Evolutionary conservation across 2,329 filamentous ascomycete species (phyloP).

Genomic region (Stachybotrys chartarum): DNA sequence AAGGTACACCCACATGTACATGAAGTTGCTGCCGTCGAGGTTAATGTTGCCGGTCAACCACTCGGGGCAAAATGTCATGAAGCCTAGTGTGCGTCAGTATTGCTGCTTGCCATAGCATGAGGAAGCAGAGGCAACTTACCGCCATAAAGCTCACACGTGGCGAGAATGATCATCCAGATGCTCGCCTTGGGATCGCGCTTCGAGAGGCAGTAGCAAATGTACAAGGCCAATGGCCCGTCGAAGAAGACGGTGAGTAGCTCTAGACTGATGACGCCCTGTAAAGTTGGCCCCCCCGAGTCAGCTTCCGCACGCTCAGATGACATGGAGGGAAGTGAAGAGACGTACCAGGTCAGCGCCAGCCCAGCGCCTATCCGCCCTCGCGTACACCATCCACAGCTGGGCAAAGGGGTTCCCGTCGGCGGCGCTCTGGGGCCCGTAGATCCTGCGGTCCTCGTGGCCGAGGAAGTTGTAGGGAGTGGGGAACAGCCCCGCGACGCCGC

Average conservation of each 20-base stretch:
- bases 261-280: constrained; percentile 51
- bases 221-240: constrained; percentile 51
- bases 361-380: constrained; percentile 57
- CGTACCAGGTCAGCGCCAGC: constrained; percentile 52
- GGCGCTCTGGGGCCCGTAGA: constrained; percentile 52
- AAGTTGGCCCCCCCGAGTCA: background rate
- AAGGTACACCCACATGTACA: constrained; percentile 62
- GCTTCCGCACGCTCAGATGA: background rate
- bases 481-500: constrained; percentile 27
- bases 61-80: constrained; percentile 66
- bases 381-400: constrained; percentile 63
- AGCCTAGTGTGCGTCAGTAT: constrained; percentile 32
- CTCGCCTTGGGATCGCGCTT: constrained; percentile 46
- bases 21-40: constrained; percentile 58
- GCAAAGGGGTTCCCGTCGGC: constrained; percentile 44
- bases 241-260: constrained; percentile 60
- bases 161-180: constrained; percentile 57
- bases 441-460: constrained; percentile 30
- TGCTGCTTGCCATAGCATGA: background rate
- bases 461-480: constrained; percentile 47
- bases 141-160: constrained; percentile 60
- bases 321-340: background rate
- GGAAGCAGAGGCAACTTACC: constrained; percentile 29
- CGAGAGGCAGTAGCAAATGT: constrained; percentile 54
- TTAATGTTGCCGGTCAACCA: constrained; percentile 57